Percentiles rank a stretch among this genome's conserved stretches.
These are phyloP conservation scores for Neopestalotiopsis clavispora DNA, from an alignment of 2,329 filamentous ascomycete species.

Conservation along the genomic window DNA sequence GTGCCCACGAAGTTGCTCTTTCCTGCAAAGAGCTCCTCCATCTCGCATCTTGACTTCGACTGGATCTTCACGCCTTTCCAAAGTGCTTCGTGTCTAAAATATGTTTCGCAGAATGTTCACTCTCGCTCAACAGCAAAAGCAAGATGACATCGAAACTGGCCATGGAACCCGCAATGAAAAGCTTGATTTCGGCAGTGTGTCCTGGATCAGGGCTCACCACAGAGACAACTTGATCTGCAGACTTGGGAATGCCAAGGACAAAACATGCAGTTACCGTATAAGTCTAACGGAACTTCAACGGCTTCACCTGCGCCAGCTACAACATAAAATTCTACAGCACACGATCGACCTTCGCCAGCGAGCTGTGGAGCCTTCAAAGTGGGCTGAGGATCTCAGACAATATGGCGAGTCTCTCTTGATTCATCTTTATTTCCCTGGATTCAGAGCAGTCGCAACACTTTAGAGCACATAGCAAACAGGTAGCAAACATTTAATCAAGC, in stretches of 20 bases:
- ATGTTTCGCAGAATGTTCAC: too few species aligned
- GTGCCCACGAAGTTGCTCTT: too few species aligned
- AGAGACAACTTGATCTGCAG: neutral
- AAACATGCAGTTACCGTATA: conserved; percentile 16
- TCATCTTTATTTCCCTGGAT: too few species aligned
- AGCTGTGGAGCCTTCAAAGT: neutral
- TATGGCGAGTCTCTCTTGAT: conserved; percentile 4
- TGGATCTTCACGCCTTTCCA: too few species aligned
- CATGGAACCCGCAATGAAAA: too few species aligned
- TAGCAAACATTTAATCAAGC: neutral
- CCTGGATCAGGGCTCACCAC: neutral
- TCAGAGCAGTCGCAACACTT: neutral
- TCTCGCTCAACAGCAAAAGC: too few species aligned
- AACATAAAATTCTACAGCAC: conserved; percentile 20
- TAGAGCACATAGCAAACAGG: too few species aligned
- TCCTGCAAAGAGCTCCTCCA: too few species aligned
- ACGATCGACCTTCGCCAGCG: neutral
- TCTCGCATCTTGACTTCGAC: too few species aligned
- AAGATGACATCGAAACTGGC: neutral
- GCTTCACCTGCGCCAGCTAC: conserved; percentile 21
- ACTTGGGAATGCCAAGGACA: neutral
- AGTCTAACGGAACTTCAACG: conserved; percentile 23
- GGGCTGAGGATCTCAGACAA: conserved; percentile 17
- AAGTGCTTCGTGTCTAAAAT: too few species aligned
- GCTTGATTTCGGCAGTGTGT: neutral